Conservation (phyloP, 257 asterid species). For the Petunia secreta region DNA sequence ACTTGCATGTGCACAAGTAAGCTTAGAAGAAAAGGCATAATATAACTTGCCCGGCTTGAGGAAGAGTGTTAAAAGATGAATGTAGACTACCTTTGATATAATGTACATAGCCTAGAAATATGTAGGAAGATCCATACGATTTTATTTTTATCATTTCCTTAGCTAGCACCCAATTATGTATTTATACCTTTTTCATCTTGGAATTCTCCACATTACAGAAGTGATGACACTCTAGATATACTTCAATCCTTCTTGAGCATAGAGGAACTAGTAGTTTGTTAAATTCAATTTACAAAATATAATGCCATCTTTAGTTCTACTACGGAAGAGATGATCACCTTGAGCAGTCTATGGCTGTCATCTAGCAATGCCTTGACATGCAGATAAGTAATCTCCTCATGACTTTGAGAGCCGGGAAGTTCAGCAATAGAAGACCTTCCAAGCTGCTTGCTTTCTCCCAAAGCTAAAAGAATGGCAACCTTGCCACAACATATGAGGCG, state of each 20-base stretch:
- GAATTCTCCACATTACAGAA: neutral
- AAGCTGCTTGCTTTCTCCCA: slow-evolving; percentile 43
- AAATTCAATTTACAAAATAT: slow-evolving; percentile 5
- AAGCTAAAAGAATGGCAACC: slow-evolving; percentile 58
- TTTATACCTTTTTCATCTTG: no score
- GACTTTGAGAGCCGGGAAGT: slow-evolving; percentile 36
- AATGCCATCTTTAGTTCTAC: neutral
- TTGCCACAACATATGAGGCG: slow-evolving; percentile 66
- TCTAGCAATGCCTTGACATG: slow-evolving; percentile 52
- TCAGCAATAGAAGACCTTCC: slow-evolving; percentile 33
- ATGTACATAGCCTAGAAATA: no score
- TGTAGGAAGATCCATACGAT: no score
- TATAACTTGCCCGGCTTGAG: neutral
- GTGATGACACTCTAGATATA: neutral
- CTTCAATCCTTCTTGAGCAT: neutral
- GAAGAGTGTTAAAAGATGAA: no score
- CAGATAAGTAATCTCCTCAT: slow-evolving; percentile 34
- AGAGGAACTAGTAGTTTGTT: neutral
- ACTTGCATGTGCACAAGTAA: neutral
- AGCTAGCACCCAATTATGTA: no score
- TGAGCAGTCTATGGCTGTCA: slow-evolving; percentile 45
- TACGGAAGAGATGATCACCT: slow-evolving; percentile 49
- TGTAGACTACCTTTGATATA: no score
- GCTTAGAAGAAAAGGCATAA: neutral
- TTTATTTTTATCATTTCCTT: no score